Conservation (phyloP, 306 rosid genomes). For the Notholithocarpus densiflorus region DNA sequence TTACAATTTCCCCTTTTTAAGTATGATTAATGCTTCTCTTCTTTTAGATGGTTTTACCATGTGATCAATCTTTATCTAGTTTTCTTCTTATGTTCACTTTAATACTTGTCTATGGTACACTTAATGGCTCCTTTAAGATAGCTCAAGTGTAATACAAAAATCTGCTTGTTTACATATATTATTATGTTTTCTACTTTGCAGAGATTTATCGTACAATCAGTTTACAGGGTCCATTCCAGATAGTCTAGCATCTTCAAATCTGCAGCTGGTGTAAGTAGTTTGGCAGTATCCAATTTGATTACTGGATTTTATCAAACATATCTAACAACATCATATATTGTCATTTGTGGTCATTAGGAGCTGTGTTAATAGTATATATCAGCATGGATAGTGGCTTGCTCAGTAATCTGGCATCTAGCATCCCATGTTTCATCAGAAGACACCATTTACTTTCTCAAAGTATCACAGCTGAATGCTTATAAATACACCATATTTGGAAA, state of each 20-base stretch:
- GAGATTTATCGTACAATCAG: slow-evolving; percentile 90
- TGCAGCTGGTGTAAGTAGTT: slow-evolving; percentile 85
- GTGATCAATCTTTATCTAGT: background rate
- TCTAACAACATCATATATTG: background rate
- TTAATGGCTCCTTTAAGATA: background rate
- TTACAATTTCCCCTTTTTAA: background rate
- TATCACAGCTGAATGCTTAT: background rate
- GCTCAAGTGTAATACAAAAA: background rate
- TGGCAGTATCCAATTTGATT: slow-evolving; percentile 8
- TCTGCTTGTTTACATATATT: background rate
- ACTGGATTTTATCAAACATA: background rate
- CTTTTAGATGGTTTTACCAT: background rate
- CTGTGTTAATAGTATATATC: background rate
- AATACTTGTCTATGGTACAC: no score
- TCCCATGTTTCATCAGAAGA: background rate
- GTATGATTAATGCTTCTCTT: no score
- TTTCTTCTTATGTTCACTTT: slow-evolving; percentile 1
- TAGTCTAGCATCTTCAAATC: slow-evolving; percentile 61
- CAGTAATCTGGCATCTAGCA: background rate
- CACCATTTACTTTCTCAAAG: background rate
- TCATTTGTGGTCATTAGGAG: background rate
- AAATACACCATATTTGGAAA: background rate
- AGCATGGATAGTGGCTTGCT: background rate
- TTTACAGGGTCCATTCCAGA: slow-evolving; percentile 78
- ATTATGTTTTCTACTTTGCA: slow-evolving; percentile 20